Evolutionary conservation across 2,329 filamentous ascomycete species (phyloP).

Genomic region (Cladosporium sp.): DNA sequence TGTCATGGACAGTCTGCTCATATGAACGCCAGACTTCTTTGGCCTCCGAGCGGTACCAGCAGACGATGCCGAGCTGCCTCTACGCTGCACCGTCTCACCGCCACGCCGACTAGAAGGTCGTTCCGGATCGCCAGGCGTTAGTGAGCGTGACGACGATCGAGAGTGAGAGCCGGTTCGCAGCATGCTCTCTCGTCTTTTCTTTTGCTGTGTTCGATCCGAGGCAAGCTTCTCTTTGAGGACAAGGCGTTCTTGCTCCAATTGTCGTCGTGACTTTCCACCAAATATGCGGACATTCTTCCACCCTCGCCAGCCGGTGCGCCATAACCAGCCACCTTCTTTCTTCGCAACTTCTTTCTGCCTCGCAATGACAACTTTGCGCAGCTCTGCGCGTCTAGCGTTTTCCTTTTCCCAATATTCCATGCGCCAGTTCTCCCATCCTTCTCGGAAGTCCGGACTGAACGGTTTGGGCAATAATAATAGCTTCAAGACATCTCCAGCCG

Average conservation of each 20-base stretch:
- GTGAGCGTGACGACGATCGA: conserved; percentile 21
- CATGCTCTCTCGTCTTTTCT: conserved; percentile 18
- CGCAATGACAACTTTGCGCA: conserved; percentile 66
- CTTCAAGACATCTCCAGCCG: conserved; percentile 88
- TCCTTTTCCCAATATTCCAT: conserved; percentile 96
- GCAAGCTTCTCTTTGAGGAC: conserved; percentile 25
- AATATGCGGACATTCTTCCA: conserved; percentile 36
- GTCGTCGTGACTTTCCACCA: conserved; percentile 24
- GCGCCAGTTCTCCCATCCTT: conserved; percentile 95
- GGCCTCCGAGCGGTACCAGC: conserved; percentile 9
- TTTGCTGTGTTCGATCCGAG: conserved; percentile 17
- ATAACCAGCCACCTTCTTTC: conserved; percentile 69
- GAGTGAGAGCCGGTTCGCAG: conserved; percentile 21
- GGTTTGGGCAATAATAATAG: conserved; percentile 87
- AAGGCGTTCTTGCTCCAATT: conserved; percentile 27
- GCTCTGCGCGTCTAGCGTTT: conserved; percentile 76
- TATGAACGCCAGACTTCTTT: conserved; percentile 10
- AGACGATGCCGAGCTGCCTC: conserved; percentile 21
- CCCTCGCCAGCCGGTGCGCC: conserved; percentile 76
- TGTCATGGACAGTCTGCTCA: conserved; percentile 10
- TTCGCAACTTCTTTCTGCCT: conserved; percentile 66
- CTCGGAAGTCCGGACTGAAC: conserved; percentile 88
- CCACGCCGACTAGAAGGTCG: conserved; percentile 12
- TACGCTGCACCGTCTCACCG: conserved; percentile 16
- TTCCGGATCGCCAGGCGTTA: conserved; percentile 24